A percentile compares a stretch with the other conserved stretches of the same genome.
These are phyloP conservation scores for Pittosporum tobira DNA, from an alignment of 129 eudicot genomes.

Conservation along the genomic window DNA sequence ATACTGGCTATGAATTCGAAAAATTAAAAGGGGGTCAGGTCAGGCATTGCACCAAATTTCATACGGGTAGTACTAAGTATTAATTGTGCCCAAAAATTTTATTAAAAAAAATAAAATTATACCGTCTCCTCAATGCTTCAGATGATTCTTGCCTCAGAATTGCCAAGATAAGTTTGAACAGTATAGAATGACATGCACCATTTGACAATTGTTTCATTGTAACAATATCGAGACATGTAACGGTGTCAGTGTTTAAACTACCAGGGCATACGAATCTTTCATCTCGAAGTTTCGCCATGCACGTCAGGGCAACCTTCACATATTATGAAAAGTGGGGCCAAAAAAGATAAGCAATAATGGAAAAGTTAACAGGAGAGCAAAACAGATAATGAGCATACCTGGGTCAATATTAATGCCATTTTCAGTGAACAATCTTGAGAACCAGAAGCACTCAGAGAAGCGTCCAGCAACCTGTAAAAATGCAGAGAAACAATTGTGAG, in stretches of 20 bases:
- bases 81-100: no score
- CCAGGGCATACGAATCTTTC: slow-evolving; percentile 70
- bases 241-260: slow-evolving; percentile 54
- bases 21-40: slow-evolving; percentile 7
- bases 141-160: slow-evolving; percentile 79
- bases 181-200: slow-evolving; percentile 74
- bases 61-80: background rate
- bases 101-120: background rate
- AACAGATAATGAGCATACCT: slow-evolving; percentile 30
- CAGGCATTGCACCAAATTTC: slow-evolving; percentile 6
- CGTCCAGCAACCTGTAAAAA: slow-evolving; percentile 66
- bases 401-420: slow-evolving; percentile 81
- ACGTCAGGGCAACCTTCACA: slow-evolving; percentile 72
- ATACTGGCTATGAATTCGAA: slow-evolving; percentile 65
- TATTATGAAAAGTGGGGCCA: background rate
- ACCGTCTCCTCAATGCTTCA: slow-evolving; percentile 93
- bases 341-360: background rate
- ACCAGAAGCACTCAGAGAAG: slow-evolving; percentile 78
- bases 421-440: slow-evolving; percentile 90
- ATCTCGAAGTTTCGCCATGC: slow-evolving; percentile 95
- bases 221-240: slow-evolving; percentile 72
- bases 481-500: background rate
- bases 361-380: background rate
- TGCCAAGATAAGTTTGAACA: slow-evolving; percentile 78
- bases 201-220: slow-evolving; percentile 72